phyloP scores from a whole-genome alignment of 2,329 filamentous ascomycete genomes.

The Didymella keratinophila region DNA sequence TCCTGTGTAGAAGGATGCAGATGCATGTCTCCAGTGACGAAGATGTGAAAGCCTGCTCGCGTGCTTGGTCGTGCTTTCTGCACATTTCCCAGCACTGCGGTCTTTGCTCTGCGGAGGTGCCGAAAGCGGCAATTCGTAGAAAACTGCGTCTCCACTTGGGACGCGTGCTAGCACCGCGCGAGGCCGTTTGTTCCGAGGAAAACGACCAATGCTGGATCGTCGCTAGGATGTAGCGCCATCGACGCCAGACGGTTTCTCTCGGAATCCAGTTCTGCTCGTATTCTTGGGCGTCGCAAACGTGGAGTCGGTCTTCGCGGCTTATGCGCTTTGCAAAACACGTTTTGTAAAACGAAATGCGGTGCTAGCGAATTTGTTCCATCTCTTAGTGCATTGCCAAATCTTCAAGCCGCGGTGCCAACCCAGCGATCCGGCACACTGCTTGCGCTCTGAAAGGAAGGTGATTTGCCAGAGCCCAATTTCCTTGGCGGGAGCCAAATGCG shows the following conservation, averaged over 20 bases:
- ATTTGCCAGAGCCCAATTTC: slow-evolving; percentile 42
- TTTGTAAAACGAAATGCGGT: no score
- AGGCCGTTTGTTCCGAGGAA: slow-evolving; percentile 31
- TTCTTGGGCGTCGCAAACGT: slow-evolving; percentile 7
- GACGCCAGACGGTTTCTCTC: slow-evolving; percentile 22
- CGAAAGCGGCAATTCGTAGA: slow-evolving; percentile 12
- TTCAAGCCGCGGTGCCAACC: slow-evolving; percentile 40
- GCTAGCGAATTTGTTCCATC: slow-evolving; percentile 19
- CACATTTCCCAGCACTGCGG: slow-evolving; percentile 15
- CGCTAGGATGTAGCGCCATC: slow-evolving; percentile 20
- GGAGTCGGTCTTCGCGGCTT: slow-evolving; percentile 21
- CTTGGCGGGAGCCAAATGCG: slow-evolving; percentile 69
- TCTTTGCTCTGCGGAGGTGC: neutral
- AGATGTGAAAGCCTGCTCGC: slow-evolving; percentile 6
- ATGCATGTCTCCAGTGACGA: neutral
- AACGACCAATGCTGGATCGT: slow-evolving; percentile 25
- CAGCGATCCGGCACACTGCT: slow-evolving; percentile 49
- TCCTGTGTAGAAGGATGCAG: neutral
- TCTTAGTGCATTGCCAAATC: slow-evolving; percentile 18
- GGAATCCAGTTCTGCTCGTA: slow-evolving; percentile 6
- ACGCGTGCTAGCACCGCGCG: slow-evolving; percentile 11
- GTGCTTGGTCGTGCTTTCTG: slow-evolving; percentile 2
- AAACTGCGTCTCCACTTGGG: slow-evolving; percentile 8
- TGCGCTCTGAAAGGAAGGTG: slow-evolving; percentile 34
- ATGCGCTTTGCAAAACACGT: neutral